Evolutionary conservation across 1,139 yeast genomes (phyloP).

Genomic region (Sugiyamaella japonica): DNA sequence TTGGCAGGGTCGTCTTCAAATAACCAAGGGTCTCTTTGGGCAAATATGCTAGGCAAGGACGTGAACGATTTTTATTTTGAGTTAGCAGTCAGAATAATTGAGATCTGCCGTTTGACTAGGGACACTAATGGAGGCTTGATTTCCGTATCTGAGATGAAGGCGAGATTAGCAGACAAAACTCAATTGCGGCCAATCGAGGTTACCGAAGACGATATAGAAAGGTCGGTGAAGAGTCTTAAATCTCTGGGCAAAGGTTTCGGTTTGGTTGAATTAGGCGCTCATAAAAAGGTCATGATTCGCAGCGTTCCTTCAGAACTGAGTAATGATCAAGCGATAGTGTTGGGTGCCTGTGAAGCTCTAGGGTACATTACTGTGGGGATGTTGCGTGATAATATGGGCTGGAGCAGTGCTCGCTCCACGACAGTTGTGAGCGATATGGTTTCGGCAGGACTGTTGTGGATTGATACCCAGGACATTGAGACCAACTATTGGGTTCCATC

Average conservation of each 20-base stretch:
- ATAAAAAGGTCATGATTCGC: conserved; percentile 45
- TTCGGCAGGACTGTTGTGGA: conserved; percentile 78
- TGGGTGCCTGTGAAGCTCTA: conserved; percentile 73
- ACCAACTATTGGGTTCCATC: conserved; percentile 65
- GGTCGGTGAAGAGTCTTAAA: conserved; percentile 47
- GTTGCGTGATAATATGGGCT: conserved; percentile 66
- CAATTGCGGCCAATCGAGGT: conserved; percentile 39
- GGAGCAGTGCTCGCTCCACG: conserved; percentile 65
- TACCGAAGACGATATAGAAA: conserved; percentile 50
- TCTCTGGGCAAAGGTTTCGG: conserved; percentile 51
- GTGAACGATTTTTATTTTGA: conserved; percentile 62
- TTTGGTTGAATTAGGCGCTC: conserved; percentile 42
- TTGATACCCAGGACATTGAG: conserved; percentile 64
- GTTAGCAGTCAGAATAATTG: conserved; percentile 69
- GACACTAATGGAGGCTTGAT: conserved; percentile 80
- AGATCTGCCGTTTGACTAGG: conserved; percentile 68
- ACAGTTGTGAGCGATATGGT: conserved; percentile 77
- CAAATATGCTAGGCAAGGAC: conserved; percentile 42
- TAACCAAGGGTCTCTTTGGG: conserved; percentile 41
- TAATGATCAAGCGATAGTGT: conserved; percentile 64
- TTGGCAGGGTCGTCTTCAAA: conserved; percentile 51
- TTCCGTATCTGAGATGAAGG: conserved; percentile 57
- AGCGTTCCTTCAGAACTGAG: conserved; percentile 56
- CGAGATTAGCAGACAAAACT: conserved; percentile 36
- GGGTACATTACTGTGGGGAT: conserved; percentile 64